Evolutionary conservation across 2,329 filamentous ascomycete species (phyloP).

Genomic region (Colletotrichum tropicale): DNA sequence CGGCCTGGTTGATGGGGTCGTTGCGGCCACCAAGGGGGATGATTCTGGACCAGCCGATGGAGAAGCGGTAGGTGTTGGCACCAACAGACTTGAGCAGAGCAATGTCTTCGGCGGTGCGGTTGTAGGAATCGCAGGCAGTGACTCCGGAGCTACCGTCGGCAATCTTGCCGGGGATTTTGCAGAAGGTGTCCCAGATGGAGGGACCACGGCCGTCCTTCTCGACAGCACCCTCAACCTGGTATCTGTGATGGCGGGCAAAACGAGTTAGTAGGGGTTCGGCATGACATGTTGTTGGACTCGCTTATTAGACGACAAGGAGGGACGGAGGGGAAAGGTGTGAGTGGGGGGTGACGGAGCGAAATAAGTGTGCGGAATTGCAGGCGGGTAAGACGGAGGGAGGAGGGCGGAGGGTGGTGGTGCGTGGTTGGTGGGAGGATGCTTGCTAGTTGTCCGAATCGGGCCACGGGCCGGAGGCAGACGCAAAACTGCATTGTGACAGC

Average conservation of each 20-base stretch:
- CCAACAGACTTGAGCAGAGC: constrained; percentile 76
- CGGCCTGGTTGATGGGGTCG: constrained; percentile 80
- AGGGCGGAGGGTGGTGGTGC: background rate
- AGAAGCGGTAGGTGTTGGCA: constrained; percentile 81
- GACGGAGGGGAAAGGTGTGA: background rate
- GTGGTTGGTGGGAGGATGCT: background rate
- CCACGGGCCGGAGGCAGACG: background rate
- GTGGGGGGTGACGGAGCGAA: background rate
- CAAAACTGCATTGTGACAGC: constrained; percentile 2
- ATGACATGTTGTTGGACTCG: background rate
- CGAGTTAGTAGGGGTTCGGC: constrained; percentile 7
- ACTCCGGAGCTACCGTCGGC: constrained; percentile 77
- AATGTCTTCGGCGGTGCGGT: constrained; percentile 79
- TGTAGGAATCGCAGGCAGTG: constrained; percentile 86
- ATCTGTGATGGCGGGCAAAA: constrained; percentile 53
- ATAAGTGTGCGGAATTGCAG: background rate
- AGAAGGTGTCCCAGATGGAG: constrained; percentile 93
- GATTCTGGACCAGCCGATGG: constrained; percentile 82
- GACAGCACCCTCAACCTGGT: constrained; percentile 83
- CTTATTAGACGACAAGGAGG: background rate
- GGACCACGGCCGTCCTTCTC: constrained; percentile 79
- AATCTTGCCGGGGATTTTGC: constrained; percentile 80
- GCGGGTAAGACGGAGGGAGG: constrained; percentile 10
- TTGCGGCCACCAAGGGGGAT: constrained; percentile 85
- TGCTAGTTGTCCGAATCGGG: constrained; percentile 15